Evolutionary conservation across 805 yeast genomes (phyloP), one percentile per base, ranked within the genome.

Genomic region (Ogataea salicorniae): DNA sequence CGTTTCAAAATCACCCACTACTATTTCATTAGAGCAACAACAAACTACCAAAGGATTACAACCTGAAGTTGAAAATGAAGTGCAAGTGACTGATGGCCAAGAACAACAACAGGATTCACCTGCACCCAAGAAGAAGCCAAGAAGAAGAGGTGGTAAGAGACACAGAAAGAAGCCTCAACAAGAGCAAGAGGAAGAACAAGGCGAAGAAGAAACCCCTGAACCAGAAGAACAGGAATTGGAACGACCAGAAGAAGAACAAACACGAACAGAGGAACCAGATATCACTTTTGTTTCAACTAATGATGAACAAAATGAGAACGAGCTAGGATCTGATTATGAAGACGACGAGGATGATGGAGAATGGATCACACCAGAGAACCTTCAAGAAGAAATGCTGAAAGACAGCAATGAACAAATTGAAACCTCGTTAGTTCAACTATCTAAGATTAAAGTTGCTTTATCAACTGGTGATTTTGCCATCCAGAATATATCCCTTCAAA

Each of bases 391-490:
- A 45, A 75, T 87, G 62, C 63, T 81, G 37, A 83, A 81, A 61
- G 92, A 88, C 58, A 77, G 73, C 58, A 79, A 84, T 37, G 89
- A 83, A 59, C 76, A 77, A 48, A 72, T 80, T 42, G 76, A 68
- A 18, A 58, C 68, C 14, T 68, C 69, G 11, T 18, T n/a, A 13
- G 17, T 4, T 9, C 9, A 15, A 34, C 6, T 23, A 16, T 17
- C 23, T 5, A 56, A 69, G n/a, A 75, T 84, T 48, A 78, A 82
- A 53, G 94, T 84, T 17, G 99, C 97, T 2, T 69, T 94, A 43
- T 84, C 96, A 0, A 86, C 97, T 0, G 96, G 96, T 26, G 99
- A 94, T 79, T 94, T 92, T 70, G 98, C 99, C 2, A 88, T 92
- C 60, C 99, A 94, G 67, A 94, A 94, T 67, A 96, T 91, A 15